Conservation (phyloP, 1,139 yeast species). For the Lizanozyma gosingica region DNA sequence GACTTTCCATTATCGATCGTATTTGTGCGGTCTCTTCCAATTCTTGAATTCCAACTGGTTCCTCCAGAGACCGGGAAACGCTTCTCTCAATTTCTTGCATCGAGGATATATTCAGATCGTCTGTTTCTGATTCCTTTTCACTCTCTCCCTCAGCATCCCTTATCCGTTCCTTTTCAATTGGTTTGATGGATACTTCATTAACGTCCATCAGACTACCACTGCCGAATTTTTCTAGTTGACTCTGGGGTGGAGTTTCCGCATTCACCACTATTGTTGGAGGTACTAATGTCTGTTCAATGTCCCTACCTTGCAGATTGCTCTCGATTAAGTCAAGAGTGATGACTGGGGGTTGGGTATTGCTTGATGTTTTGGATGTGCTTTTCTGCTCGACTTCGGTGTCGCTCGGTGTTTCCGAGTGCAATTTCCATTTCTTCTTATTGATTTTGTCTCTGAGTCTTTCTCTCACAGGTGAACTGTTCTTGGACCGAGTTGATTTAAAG, state of each 20-base stretch:
- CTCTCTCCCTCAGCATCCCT: background rate
- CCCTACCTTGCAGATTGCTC: too few relatives aligned
- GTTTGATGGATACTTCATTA: conserved; percentile 1
- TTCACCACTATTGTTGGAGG: background rate
- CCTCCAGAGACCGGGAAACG: background rate
- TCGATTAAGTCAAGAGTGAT: too few relatives aligned
- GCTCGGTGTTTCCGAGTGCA: background rate
- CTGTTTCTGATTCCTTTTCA: background rate
- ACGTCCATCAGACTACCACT: background rate
- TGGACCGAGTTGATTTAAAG: background rate
- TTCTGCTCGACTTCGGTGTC: background rate
- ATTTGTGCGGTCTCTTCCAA: background rate
- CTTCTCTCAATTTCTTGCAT: background rate
- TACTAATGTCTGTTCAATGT: too few relatives aligned
- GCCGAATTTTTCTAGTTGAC: background rate
- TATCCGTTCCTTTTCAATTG: conserved; percentile 2
- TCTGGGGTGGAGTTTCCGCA: background rate
- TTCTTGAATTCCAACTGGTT: background rate
- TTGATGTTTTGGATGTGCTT: too few relatives aligned
- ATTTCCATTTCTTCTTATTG: conserved; percentile 3
- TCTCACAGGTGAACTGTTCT: conserved; percentile 3
- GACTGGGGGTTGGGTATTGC: background rate
- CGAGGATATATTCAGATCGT: background rate
- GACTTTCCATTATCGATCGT: background rate
- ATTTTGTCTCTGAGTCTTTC: conserved; percentile 7